These are phyloP conservation scores for Acanthamoeba royreba DNA, from an alignment of 208 protist genomes.

Conservation along the genomic window DNA sequence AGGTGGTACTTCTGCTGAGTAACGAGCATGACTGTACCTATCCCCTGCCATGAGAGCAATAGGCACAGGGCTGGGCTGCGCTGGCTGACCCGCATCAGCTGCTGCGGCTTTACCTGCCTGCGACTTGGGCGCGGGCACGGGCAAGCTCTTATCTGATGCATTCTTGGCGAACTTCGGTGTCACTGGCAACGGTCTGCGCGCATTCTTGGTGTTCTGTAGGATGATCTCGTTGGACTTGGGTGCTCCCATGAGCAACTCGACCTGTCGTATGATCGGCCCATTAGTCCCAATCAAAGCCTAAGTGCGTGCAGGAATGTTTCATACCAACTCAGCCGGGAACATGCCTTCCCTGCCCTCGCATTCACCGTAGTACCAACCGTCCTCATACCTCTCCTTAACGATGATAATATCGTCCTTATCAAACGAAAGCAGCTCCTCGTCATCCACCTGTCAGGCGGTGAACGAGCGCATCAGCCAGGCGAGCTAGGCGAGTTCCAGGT, in stretches of 20 bases:
- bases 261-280: not conserved
- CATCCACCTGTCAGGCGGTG: not conserved
- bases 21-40: not conserved
- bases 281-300: no score
- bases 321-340: slow-evolving; percentile 36
- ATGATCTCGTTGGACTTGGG: slow-evolving; percentile 44
- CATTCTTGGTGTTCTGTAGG: slow-evolving; percentile 19
- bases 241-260: slow-evolving; percentile 23
- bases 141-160: not conserved
- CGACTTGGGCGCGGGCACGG: not conserved
- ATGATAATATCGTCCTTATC: slow-evolving; percentile 48
- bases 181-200: not conserved
- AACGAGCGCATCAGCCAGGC: not conserved
- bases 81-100: not conserved
- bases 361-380: slow-evolving; percentile 23
- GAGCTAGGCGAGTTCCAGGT: not conserved
- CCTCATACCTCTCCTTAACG: slow-evolving; percentile 14
- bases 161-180: not conserved
- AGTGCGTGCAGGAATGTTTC: no score
- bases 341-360: slow-evolving; percentile 33
- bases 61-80: not conserved
- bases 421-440: not conserved
- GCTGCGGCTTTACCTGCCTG: not conserved
- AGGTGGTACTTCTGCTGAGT: not conserved
- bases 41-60: not conserved